Evolutionary conservation across 1,139 yeast species (phyloP).

Genomic region (Meyerozyma elateridarum): DNA sequence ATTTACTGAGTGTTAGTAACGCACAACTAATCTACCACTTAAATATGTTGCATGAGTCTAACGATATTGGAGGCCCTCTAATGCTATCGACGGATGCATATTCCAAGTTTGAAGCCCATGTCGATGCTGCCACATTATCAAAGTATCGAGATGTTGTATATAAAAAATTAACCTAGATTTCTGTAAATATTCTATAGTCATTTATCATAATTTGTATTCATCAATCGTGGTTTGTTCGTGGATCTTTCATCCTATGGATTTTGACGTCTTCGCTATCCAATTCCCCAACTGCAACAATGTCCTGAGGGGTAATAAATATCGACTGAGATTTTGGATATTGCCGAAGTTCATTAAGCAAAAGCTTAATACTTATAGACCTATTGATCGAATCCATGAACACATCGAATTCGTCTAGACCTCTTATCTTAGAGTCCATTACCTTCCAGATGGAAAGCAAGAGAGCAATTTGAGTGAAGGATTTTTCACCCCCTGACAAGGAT

Average conservation of each 20-base stretch:
- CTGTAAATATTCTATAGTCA: not conserved
- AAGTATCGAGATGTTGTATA: too few relatives aligned
- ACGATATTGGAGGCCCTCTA: too few relatives aligned
- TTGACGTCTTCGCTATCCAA: conserved; percentile 57
- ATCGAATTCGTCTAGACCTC: conserved; percentile 96
- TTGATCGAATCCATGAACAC: conserved; percentile 97
- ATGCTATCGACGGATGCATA: too few relatives aligned
- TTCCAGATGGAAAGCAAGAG: conserved; percentile 88
- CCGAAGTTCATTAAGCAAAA: conserved; percentile 66
- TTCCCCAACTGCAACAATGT: conserved; percentile 73
- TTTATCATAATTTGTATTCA: conserved; percentile 16
- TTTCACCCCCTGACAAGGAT: conserved; percentile 94
- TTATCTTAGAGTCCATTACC: conserved; percentile 78
- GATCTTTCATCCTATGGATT: conserved; percentile 68
- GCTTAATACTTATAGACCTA: conserved; percentile 70
- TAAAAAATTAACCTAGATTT: too few relatives aligned
- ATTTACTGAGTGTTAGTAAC: too few relatives aligned
- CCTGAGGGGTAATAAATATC: conserved; percentile 92
- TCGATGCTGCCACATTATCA: too few relatives aligned
- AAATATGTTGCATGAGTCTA: too few relatives aligned
- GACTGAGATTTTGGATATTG: conserved; percentile 69
- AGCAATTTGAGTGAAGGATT: conserved; percentile 89
- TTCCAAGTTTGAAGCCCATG: too few relatives aligned
- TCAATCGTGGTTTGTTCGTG: too few relatives aligned
- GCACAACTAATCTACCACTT: too few relatives aligned